phyloP scores from a whole-genome alignment of 1,284 basidiomycete species.

The Tylopilus sp. region DNA sequence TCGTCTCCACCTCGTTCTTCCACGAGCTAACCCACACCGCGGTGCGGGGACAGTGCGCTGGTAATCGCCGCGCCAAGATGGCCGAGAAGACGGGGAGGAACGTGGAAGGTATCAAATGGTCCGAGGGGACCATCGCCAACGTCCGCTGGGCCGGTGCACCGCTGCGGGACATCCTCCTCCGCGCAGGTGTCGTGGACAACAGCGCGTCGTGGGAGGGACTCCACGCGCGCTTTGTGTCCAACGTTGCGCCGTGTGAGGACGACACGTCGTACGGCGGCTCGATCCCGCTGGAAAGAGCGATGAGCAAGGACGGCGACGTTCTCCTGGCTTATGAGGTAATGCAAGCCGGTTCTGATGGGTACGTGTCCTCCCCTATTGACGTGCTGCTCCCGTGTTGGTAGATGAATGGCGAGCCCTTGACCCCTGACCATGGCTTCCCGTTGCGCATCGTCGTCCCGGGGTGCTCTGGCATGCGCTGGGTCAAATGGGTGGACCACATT shows the following conservation, averaged over 20 bases:
- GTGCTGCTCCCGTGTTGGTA: conserved; percentile 22
- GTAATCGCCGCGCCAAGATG: conserved; percentile 66
- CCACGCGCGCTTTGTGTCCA: conserved; percentile 62
- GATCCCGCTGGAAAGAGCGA: conserved; percentile 49
- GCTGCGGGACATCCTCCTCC: conserved; percentile 50
- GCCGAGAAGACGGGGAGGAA: conserved; percentile 47
- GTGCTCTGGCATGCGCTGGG: conserved; percentile 69
- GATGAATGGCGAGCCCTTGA: conserved; percentile 65
- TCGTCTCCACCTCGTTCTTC: neutral
- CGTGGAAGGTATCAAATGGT: conserved; percentile 50
- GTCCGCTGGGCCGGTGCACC: conserved; percentile 57
- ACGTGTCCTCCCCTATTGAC: conserved; percentile 3
- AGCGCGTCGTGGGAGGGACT: conserved; percentile 28
- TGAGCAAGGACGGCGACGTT: conserved; percentile 47
- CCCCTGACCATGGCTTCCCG: conserved; percentile 65
- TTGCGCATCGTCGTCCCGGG: conserved; percentile 70
- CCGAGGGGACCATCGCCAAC: conserved; percentile 60
- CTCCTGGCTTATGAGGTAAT: conserved; percentile 60
- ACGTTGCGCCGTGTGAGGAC: conserved; percentile 58
- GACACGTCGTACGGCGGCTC: conserved; percentile 60
- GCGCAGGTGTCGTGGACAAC: conserved; percentile 37
- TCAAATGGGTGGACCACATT: conserved; percentile 73
- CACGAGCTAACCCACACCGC: neutral
- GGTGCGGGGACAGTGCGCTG: conserved; percentile 58
- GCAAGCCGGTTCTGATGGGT: neutral